Evolutionary conservation across 176 grass and related monocot species (phyloP).

Genomic region (Aegilops umbellulata): DNA sequence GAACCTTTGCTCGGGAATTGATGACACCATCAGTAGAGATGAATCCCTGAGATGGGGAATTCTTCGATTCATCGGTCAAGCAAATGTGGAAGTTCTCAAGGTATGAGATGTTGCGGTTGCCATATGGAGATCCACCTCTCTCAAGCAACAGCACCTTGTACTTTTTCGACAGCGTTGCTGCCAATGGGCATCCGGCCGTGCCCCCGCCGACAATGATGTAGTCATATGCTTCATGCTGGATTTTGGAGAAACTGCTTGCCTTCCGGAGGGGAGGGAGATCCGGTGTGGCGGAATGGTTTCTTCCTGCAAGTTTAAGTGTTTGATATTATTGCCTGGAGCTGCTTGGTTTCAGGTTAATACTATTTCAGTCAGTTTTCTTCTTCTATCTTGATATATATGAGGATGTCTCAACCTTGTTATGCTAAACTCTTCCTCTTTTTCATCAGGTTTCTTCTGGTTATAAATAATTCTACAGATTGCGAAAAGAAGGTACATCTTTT

Average conservation of each 20-base stretch:
- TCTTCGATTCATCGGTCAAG: slow-evolving; percentile 52
- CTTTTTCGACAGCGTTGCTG: slow-evolving; percentile 75
- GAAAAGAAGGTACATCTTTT: not conserved
- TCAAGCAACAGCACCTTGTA: slow-evolving; percentile 81
- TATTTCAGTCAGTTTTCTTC: not conserved
- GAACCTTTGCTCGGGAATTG: slow-evolving; percentile 70
- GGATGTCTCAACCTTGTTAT: not conserved
- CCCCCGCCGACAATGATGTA: slow-evolving; percentile 91
- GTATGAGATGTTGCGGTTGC: slow-evolving; percentile 79
- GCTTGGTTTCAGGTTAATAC: slow-evolving; percentile 9
- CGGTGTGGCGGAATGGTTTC: slow-evolving; percentile 15
- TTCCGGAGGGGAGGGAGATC: slow-evolving; percentile 47
- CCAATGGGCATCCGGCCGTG: slow-evolving; percentile 80
- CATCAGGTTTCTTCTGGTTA: slow-evolving; percentile 28
- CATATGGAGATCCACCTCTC: slow-evolving; percentile 82
- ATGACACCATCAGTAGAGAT: slow-evolving; percentile 93
- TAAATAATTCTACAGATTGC: not conserved
- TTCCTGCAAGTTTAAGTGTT: slow-evolving; percentile 55
- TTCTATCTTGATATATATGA: not conserved
- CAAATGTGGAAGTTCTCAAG: slow-evolving; percentile 93
- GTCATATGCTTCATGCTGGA: slow-evolving; percentile 46
- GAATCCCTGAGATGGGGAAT: slow-evolving; percentile 71
- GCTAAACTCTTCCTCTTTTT: not conserved
- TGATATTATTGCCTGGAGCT: slow-evolving; percentile 13
- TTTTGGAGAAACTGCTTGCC: slow-evolving; percentile 64